These are phyloP conservation scores for Dictyostelium intermedium DNA, from an alignment of 78 protist genomes.

Conservation along the genomic window DNA sequence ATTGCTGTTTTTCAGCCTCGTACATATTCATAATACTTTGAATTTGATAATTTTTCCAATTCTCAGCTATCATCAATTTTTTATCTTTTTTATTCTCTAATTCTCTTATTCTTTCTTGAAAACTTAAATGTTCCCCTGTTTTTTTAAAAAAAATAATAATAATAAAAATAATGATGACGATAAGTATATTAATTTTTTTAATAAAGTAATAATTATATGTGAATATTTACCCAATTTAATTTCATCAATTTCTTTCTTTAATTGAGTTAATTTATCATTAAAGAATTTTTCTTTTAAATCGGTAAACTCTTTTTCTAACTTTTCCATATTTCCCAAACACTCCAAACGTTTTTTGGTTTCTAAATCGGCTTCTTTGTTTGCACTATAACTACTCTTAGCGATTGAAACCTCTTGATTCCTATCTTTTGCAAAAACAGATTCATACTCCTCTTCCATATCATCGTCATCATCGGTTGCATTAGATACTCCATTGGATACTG, in stretches of 20 bases:
- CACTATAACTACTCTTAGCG: conserved; percentile 39
- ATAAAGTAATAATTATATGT: too few relatives aligned
- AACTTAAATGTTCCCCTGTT: conserved; percentile 50
- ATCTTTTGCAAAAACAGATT: conserved; percentile 3
- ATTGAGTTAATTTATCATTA: conserved; percentile 49
- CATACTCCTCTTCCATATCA: conserved; percentile 24
- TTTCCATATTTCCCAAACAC: conserved; percentile 64
- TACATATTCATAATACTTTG: conserved; percentile 68
- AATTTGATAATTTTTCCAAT: conserved; percentile 75
- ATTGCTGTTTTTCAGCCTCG: conserved; percentile 65
- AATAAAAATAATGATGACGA: not conserved
- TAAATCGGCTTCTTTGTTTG: conserved; percentile 53
- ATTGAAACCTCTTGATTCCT: not conserved
- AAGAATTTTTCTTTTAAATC: conserved; percentile 81
- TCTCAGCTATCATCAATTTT: conserved; percentile 57
- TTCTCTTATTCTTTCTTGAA: conserved; percentile 64
- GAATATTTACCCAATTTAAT: conserved; percentile 45
- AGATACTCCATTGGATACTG: not conserved
- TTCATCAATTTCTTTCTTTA: conserved; percentile 69
- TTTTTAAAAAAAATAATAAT: not conserved
- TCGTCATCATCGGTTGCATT: not conserved
- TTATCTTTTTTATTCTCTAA: conserved; percentile 42
- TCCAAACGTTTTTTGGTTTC: conserved; percentile 55
- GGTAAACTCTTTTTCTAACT: conserved; percentile 67
- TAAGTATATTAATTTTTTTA: too few relatives aligned